These are phyloP conservation scores for Kodamaea fungicola DNA, from an alignment of 1,139 yeast genomes.

Conservation along the genomic window DNA sequence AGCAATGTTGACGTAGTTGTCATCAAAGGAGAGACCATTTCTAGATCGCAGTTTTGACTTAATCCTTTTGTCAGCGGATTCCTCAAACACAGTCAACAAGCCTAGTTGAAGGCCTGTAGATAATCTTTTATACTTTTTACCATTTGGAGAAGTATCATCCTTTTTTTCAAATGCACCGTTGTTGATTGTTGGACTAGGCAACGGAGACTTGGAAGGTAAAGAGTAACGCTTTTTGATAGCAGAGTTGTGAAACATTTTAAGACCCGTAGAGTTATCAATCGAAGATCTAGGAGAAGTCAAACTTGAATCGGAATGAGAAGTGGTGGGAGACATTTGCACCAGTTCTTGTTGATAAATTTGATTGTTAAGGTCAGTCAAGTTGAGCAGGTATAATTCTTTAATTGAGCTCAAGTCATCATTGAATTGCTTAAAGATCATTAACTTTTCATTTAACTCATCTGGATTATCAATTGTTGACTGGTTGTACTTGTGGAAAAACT, in stretches of 20 bases:
- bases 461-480: constrained; percentile 28
- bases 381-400: constrained; percentile 30
- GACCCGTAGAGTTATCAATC: constrained; percentile 11
- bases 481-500: constrained; percentile 38
- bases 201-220: constrained; percentile 15
- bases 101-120: constrained; percentile 43
- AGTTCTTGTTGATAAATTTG: constrained; percentile 15
- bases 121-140: constrained; percentile 28
- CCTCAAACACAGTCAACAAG: constrained; percentile 40
- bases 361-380: constrained; percentile 26
- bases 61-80: constrained; percentile 8
- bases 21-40: constrained; percentile 22
- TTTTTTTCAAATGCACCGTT: constrained; percentile 1
- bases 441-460: constrained; percentile 37
- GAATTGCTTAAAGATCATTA: constrained; percentile 37
- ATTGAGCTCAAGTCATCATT: constrained; percentile 30
- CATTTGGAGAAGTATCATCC: constrained; percentile 9
- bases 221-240: constrained; percentile 29
- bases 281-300: constrained; percentile 14
- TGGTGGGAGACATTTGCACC: constrained; percentile 9
- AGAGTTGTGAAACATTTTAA: constrained; percentile 37
- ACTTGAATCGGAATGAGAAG: constrained; percentile 15
- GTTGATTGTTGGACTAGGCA: constrained; percentile 6
- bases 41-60: constrained; percentile 4
- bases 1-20: constrained; percentile 26